phyloP scores from a whole-genome alignment of 805 yeast genomes.

The Pichia eremophila region DNA sequence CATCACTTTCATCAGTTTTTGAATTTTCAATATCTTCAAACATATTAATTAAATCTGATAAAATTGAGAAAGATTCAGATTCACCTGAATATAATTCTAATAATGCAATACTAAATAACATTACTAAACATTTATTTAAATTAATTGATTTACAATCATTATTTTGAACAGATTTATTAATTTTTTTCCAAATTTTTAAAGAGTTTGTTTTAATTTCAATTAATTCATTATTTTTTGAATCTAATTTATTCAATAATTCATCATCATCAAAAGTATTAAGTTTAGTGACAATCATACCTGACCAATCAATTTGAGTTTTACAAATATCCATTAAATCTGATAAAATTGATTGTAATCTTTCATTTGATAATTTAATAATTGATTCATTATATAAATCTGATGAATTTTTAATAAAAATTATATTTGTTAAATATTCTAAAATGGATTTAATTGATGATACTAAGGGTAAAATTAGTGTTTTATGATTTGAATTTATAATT shows the following conservation, averaged over 20 bases:
- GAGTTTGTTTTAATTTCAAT: conserved; percentile 36
- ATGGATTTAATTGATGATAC: not conserved
- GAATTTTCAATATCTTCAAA: conserved; percentile 32
- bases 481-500: not conserved
- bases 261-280: conserved; percentile 35
- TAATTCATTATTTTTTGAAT: conserved; percentile 34
- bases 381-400: not conserved
- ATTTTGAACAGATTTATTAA: conserved; percentile 25
- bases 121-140: conserved; percentile 48
- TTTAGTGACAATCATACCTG: conserved; percentile 8
- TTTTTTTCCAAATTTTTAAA: conserved; percentile 1
- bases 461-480: not conserved
- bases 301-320: conserved; percentile 10
- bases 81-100: conserved; percentile 72
- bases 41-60: conserved; percentile 63
- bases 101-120: conserved; percentile 66
- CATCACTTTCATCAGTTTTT: not conserved
- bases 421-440: conserved; percentile 1
- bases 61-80: conserved; percentile 63
- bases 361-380: conserved; percentile 30
- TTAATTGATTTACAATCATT: conserved; percentile 16
- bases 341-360: conserved; percentile 60
- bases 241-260: not conserved
- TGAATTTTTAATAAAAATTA: not conserved
- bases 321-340: conserved; percentile 25